Base-by-base conservation (phyloP, 176 grass and related monocot species). In the Avena insularis region DNA sequence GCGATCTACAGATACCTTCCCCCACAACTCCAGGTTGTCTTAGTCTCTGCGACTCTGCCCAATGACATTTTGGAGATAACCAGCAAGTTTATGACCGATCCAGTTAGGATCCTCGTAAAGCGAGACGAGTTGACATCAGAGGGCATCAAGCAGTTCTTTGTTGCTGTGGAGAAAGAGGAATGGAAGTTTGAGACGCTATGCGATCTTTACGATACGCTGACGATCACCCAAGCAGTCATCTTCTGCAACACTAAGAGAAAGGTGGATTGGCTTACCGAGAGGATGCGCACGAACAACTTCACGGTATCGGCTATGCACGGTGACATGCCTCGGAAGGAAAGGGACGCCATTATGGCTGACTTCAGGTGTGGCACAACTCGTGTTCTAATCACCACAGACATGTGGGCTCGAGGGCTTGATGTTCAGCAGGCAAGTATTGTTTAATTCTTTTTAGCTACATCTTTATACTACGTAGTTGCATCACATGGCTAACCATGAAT, bases 91-190 rank as follows among this genome's bases (percentile, higher is more conserved):
- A 98, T 96, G 92, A 96, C 96, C 4, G 93, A 98, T 69, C 96
- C 92, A 45, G 80, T 98, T 46, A 88, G 90, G 72, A 96, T 98
- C 71, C 96, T 98, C 68, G 96, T 98, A 33, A 98, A 98, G 88
- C 96, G 96, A 90, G 96, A 98, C 90, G 93, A 98, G 65, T 87
- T 98, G 92, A 98, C 93, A 16, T 85, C 94, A 43, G 96, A 98
- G 96, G 93, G 96, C 6, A 96, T 98, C 65, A 98, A 98, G 85
- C 96, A 98, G 87, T 98, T 98, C 80, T 96, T 98, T 87, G 93
- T 98, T 75, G 92, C 96, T 86, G 96, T 96, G 61, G 93, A 98
- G 84, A 98, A 91, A 73, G 96, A 98, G 76, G 96, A 98, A 73
- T 98, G 96, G 96, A 98, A 94, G 86, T 98, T 98, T 80, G 96